These are phyloP conservation scores for Cryptosporidium sp. DNA, from an alignment of 169 alveolate species.

Conservation along the genomic window DNA sequence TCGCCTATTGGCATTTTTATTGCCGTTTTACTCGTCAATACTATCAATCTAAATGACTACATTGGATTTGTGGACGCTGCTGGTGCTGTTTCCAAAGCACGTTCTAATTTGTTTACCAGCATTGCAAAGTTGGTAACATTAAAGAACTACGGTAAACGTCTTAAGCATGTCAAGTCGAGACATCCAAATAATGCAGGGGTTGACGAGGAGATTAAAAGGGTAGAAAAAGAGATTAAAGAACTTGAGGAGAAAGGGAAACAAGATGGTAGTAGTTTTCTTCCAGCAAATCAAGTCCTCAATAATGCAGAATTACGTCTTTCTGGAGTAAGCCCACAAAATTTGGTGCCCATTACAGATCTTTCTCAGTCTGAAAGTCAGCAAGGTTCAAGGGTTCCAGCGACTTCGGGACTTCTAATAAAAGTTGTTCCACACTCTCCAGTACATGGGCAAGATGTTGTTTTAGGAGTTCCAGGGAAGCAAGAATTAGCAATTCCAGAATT, in stretches of 20 bases:
- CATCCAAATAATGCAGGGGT: not conserved
- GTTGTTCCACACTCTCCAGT: too few relatives aligned
- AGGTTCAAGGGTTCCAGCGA: too few relatives aligned
- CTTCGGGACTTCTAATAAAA: too few relatives aligned
- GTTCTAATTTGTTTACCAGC: not conserved
- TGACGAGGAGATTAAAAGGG: not conserved
- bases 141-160: not conserved
- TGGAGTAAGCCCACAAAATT: not conserved
- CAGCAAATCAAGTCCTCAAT: not conserved
- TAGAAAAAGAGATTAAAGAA: not conserved
- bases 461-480: not conserved
- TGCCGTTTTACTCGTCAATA: not conserved
- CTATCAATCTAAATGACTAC: not conserved
- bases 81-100: not conserved
- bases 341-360: too few relatives aligned
- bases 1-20: slow-evolving; percentile 7
- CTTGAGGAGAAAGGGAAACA: not conserved
- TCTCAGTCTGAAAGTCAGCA: too few relatives aligned
- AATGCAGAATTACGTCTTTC: not conserved
- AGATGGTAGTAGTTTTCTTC: not conserved
- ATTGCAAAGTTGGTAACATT: not conserved
- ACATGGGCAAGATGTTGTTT: too few relatives aligned
- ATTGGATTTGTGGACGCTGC: not conserved
- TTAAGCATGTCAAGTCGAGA: too few relatives aligned
- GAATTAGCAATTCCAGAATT: too few relatives aligned